Conservation (phyloP, 345 rosid species). For the Citrus hindsii region DNA sequence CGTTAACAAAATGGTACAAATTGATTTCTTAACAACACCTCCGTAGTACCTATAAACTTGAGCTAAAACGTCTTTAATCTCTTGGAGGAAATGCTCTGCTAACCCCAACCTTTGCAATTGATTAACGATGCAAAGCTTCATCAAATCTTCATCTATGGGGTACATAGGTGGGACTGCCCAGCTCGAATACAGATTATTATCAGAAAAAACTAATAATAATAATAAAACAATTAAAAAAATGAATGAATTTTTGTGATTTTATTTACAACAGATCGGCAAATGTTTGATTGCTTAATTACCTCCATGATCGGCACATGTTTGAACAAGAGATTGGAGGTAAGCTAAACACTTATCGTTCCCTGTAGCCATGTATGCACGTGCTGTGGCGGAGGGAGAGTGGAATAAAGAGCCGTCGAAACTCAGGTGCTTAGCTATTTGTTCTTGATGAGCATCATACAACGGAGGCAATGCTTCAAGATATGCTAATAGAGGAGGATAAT, state of each 20-base stretch:
- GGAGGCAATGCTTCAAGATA: slow-evolving; percentile 48
- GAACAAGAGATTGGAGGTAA: slow-evolving; percentile 44
- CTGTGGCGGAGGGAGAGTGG: slow-evolving; percentile 74
- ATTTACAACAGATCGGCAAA: not conserved
- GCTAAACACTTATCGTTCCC: slow-evolving; percentile 38
- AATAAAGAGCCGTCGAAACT: slow-evolving; percentile 46
- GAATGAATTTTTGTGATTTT: too few relatives aligned
- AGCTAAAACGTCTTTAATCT: slow-evolving; percentile 38
- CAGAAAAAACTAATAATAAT: not conserved
- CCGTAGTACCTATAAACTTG: slow-evolving; percentile 38
- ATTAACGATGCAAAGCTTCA: slow-evolving; percentile 46
- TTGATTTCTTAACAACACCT: too few relatives aligned
- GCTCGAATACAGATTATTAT: not conserved
- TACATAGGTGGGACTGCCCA: slow-evolving; percentile 52
- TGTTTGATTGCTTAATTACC: slow-evolving; percentile 17
- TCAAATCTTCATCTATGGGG: slow-evolving; percentile 51
- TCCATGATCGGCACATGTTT: slow-evolving; percentile 32
- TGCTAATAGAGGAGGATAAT: slow-evolving; percentile 38
- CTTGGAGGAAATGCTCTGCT: slow-evolving; percentile 41
- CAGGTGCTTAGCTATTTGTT: slow-evolving; percentile 25
- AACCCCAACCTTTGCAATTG: slow-evolving; percentile 48
- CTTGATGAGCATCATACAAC: slow-evolving; percentile 9
- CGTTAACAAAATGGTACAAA: too few relatives aligned
- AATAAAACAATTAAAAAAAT: too few relatives aligned
- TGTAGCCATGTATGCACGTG: slow-evolving; percentile 51